Base-by-base conservation (phyloP, 331 rosid species). In the Prunus yedoensis region DNA sequence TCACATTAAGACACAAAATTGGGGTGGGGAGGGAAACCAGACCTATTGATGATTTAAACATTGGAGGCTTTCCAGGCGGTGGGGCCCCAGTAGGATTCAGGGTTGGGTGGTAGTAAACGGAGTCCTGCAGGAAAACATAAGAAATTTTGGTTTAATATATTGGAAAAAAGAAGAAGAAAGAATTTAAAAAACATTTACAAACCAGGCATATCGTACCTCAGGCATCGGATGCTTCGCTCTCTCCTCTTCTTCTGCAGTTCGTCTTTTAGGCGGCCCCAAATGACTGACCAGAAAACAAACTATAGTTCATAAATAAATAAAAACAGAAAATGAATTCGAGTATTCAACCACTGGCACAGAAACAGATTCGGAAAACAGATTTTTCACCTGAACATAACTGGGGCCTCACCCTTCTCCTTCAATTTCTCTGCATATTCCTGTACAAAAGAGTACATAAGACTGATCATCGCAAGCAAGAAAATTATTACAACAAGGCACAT, bases 51-150 rank as follows among this genome's bases (percentile, higher is more conserved):
- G 99, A 95, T 78, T 90, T 89, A 85, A 83, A 95, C 97, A 95
- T 92, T 50, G 97, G 99, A 69, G 99, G 97, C 85, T 95, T 95
- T 80, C 99, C 99, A 30, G 99, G 99, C 20, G 99, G 99, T 35
- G 99, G 99, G 78, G 99, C 99, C 41, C 99, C 99, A 17, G 98
- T 92, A 68, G 99, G 99, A 75, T 95, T 95, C 80, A 95, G 78
- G 12, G 94, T 88, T 68, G 99, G 97, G 76, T 95, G 97, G 70
- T 88, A 90, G 83, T 95, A 95, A 67, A 95, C 99, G 64, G 99
- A 95, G 83, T 92, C 97, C 99, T 95, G 86, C 68, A 74, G 80
- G 45, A 71, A 75, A 68, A 77, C 54, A 3, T 60, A 73, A 15
- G 13, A 13, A 51, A 49, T 28, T 32, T 49, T 45, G 32, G 30